Base-by-base conservation (phyloP, 495 filamentous ascomycete species). In the Rhypophila decipiens region DNA sequence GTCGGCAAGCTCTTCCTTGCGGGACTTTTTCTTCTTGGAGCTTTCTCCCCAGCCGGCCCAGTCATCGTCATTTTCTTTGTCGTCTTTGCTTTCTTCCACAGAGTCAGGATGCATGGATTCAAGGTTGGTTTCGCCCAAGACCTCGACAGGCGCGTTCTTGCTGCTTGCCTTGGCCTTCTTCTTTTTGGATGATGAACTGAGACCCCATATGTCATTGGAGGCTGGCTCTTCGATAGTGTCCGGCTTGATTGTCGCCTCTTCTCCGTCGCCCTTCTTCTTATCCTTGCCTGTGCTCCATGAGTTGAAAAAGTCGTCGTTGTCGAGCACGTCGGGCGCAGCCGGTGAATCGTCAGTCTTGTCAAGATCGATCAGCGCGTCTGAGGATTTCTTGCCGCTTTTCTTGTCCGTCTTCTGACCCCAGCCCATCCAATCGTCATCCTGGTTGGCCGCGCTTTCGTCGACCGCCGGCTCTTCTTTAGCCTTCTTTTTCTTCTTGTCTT, bases 211-310 rank as follows among this genome's bases (percentile, higher is more conserved):
- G 44, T 74, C 69, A 19, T 71, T 66, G 5, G 34, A 45, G 9
- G 29, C 33, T 34, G 68, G 71, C 44, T 75, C 70, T 46, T 75
- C 71, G 41, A 71, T 68, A 5, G 59, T 56, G 47, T 73, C 73
- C 7, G 67, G 68, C 52, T 71, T 72, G 39, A 69, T 55, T 18
- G 49, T 37, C n/a, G 56, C 51, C 39, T 55, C 55, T n/a, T 59
- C 50, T 18, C 47, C 33, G 18, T 39, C 36, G 27, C 53, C 52
- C 36, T 56, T 55, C 42, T 66, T 65, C 19, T 64, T 52, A 17
- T 68, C 65, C 38, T 67, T 70, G 29, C 48, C 51, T 12, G 53
- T 58, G 29, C 53, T 53, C 53, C 64, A 64, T 24, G 54, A 62
- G 41, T 39, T 55, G 54, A 64, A 70, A 47, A 70, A 68, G 43